Evolutionary conservation across 345 rosid genomes (phyloP).

Genomic region (Populus davidiana): DNA sequence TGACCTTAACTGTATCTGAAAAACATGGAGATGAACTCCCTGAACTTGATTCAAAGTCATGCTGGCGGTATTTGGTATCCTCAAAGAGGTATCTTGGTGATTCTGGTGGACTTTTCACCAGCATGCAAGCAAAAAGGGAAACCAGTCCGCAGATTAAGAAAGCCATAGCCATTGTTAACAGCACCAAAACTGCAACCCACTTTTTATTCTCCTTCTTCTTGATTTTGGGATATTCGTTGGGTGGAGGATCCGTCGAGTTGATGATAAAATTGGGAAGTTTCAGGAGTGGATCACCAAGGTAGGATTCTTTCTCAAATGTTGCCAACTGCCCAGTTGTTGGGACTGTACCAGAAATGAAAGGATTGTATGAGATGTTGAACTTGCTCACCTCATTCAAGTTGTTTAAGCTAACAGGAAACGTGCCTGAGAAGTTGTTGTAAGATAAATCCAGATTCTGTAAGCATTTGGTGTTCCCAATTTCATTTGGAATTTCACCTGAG

Average conservation of each 20-base stretch:
- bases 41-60: constrained; percentile 55
- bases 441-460: constrained; percentile 80
- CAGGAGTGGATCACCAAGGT: constrained; percentile 70
- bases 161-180: constrained; percentile 37
- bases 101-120: constrained; percentile 38
- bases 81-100: constrained; percentile 45
- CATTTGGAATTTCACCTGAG: constrained; percentile 65
- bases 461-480: constrained; percentile 60
- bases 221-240: neutral
- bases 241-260: constrained; percentile 18
- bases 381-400: constrained; percentile 57
- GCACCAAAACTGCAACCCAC: constrained; percentile 32
- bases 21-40: constrained; percentile 69
- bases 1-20: constrained; percentile 67
- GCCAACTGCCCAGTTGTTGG: constrained; percentile 74
- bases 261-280: constrained; percentile 47
- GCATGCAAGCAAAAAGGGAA: constrained; percentile 37
- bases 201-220: constrained; percentile 24
- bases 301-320: constrained; percentile 69
- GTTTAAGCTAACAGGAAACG: constrained; percentile 60
- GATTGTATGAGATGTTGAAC: constrained; percentile 88
- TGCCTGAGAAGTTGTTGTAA: constrained; percentile 74
- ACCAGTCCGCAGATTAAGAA: constrained; percentile 47
- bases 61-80: constrained; percentile 42
- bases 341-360: constrained; percentile 55